These are phyloP conservation scores for Polysphondylium violaceum DNA, from an alignment of 78 protist genomes.

Conservation along the genomic window DNA sequence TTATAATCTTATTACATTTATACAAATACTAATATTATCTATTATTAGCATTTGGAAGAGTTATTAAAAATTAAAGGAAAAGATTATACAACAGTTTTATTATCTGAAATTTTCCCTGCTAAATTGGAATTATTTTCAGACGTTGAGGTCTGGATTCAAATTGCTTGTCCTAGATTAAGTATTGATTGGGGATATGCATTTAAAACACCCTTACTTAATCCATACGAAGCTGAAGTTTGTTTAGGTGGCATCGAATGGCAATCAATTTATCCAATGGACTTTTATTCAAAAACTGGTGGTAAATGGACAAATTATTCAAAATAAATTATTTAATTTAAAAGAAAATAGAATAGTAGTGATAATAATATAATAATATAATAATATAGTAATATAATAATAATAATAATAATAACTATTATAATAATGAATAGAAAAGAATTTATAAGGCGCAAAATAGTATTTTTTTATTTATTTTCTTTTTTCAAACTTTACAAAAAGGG, in stretches of 20 bases:
- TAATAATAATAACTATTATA: not conserved
- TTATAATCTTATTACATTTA: not conserved
- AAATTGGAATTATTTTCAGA: slow-evolving; percentile 90
- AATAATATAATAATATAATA: not conserved
- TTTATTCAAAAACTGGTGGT: slow-evolving; percentile 91
- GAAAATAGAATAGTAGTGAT: not conserved
- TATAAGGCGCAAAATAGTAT: too few relatives aligned
- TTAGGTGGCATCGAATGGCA: slow-evolving; percentile 88
- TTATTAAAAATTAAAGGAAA: slow-evolving; percentile 21
- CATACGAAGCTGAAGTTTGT: slow-evolving; percentile 96
- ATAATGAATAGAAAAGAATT: not conserved
- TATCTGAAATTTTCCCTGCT: slow-evolving; percentile 93
- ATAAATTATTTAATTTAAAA: slow-evolving; percentile 9
- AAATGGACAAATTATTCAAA: slow-evolving; percentile 88
- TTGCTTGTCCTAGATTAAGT: slow-evolving; percentile 99
- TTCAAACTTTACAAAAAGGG: too few relatives aligned
- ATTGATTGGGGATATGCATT: slow-evolving; percentile 99
- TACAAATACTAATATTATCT: not conserved
- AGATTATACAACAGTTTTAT: slow-evolving; percentile 49
- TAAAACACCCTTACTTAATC: slow-evolving; percentile 89
- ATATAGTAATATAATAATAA: not conserved
- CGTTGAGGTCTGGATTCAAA: slow-evolving; percentile 94
- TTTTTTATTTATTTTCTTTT: too few relatives aligned
- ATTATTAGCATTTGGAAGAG: slow-evolving; percentile 71
- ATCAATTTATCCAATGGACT: slow-evolving; percentile 95